Base-by-base conservation (phyloP, 2,329 filamentous ascomycete species). In the Colletotrichum australisinense region DNA sequence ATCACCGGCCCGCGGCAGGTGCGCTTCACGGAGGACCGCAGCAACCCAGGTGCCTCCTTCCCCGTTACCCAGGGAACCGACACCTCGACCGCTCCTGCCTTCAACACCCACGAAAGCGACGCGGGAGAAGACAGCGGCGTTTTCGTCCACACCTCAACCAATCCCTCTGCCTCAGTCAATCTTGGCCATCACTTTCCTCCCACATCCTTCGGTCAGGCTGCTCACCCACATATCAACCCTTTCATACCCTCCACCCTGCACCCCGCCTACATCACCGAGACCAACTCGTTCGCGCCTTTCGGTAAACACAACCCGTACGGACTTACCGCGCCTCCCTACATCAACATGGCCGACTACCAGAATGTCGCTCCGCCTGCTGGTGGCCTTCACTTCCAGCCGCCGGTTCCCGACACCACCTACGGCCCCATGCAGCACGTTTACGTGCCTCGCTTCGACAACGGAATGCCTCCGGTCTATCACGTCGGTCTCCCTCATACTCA, bases 361-460 rank as follows among this genome's bases (percentile, higher is more conserved):
- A 85, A 85, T 75, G 75, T 81, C n/a, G 78, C 76, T n/a, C 86
- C 83, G 75, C 82, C 84, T 55, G 79, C 82, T 35, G 78, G 78
- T 60, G 87, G 86, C 67, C 78, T 88, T 63, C 86, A 89, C 78
- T 91, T 88, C 77, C 88, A 91, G 77, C 90, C 90, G 1, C 89
- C 88, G 32, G 88, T 90, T 19, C 88, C 89, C 4, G 88, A 90
- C 76, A 90, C 89, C 19, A 87, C 86, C 56, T 84, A 86, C 78
- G 90, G 90, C 4, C 86, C 88, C 2, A 88, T 88, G 70, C 78
- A 84, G 32, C 89, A 92, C 75, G 84, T 85, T 24, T 91, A 90
- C 76, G 81, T 88, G 65, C 89, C 90, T 74, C 88, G 88, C 56
- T 84, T 83, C 76, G 89, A 90, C 76, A 79, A 77, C 56, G 79